A percentile compares a stretch with the other conserved stretches of the same genome.
These are phyloP conservation scores for Quercus robur DNA, from an alignment of 306 rosid species.

Conservation along the genomic window DNA sequence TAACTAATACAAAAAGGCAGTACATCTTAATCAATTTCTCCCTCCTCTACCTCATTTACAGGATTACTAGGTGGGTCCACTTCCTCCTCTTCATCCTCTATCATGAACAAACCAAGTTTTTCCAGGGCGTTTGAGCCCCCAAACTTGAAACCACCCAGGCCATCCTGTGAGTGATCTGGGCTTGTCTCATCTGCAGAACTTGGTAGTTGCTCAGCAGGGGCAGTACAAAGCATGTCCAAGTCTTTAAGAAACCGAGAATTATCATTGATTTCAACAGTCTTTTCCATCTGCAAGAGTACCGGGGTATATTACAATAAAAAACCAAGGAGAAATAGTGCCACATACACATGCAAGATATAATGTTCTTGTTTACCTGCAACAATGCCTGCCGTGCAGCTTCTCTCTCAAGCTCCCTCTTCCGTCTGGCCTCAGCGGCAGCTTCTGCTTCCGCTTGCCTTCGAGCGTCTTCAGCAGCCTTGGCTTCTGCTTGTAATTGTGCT, in stretches of 20 bases:
- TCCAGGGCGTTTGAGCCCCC: slow-evolving; percentile 67
- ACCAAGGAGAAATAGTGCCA: slow-evolving; percentile 5
- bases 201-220: slow-evolving; percentile 56
- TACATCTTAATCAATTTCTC: slow-evolving; percentile 61
- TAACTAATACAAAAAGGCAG: slow-evolving; percentile 15
- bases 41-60: slow-evolving; percentile 74
- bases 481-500: slow-evolving; percentile 82
- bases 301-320: slow-evolving; percentile 26
- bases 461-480: slow-evolving; percentile 84
- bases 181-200: slow-evolving; percentile 65
- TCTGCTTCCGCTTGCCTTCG: slow-evolving; percentile 63
- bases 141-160: slow-evolving; percentile 70
- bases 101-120: slow-evolving; percentile 74
- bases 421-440: slow-evolving; percentile 76
- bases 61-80: slow-evolving; percentile 43
- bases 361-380: slow-evolving; percentile 51
- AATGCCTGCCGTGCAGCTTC: slow-evolving; percentile 88
- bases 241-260: slow-evolving; percentile 72
- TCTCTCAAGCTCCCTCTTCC: slow-evolving; percentile 80
- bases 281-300: slow-evolving; percentile 65
- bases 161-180: slow-evolving; percentile 65
- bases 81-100: slow-evolving; percentile 78
- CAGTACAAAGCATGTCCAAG: slow-evolving; percentile 73
- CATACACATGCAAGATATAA: slow-evolving; percentile 7
- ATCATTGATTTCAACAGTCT: slow-evolving; percentile 81